Evolutionary conservation across 257 asterid genomes (phyloP), one percentile per base, ranked within the genome.

Genomic region (Rubia yunnanensis): DNA sequence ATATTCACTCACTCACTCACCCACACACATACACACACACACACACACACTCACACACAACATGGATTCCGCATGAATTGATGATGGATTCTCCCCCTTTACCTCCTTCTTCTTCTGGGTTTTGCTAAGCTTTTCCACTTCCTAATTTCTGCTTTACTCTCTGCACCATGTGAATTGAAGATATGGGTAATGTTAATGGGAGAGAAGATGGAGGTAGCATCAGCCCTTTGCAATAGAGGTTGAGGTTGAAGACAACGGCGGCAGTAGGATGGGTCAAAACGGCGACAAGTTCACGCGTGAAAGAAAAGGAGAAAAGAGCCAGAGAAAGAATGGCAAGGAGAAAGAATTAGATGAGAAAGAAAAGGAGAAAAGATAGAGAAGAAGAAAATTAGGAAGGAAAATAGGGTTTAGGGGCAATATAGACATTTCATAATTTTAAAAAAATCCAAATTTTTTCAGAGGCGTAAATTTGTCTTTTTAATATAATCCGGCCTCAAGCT

Each of bases 181-280:
- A 13, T 30, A 91, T 91, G 96, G 98, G 98, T 65, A 91, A 91
- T 80, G 92, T 88, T 26, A 88, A 80, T 78, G 98, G 95, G 65
- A 85, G 88, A 79, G 96, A 91, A 74, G 95, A 85, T 70, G 75
- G 58, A 18, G 86, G 75, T 65, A 82, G 80, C 67, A 79, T 78
- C 76, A 66, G 76, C 77, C 87, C 79, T 72, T 82, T 58, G 81
- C 67, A 41, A 72, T 66, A 50, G 95, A 81, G 36, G 85, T 66
- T 58, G 95, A 81, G 35, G 87, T 65, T 48, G 62, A 32, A 18
- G 67, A 63, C n/a, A n/a, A 63, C 7, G 69, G 69, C 10, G 67
- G 67, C 35, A 14, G 36, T 38, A 10, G 22, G 62, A 27, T 13
- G 62, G 46, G 27, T 44, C 60, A 76, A 50, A 26, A 50, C 10